These are phyloP conservation scores for Alternaria angustiovoidea DNA, from an alignment of 2,329 filamentous ascomycete genomes.

Conservation along the genomic window DNA sequence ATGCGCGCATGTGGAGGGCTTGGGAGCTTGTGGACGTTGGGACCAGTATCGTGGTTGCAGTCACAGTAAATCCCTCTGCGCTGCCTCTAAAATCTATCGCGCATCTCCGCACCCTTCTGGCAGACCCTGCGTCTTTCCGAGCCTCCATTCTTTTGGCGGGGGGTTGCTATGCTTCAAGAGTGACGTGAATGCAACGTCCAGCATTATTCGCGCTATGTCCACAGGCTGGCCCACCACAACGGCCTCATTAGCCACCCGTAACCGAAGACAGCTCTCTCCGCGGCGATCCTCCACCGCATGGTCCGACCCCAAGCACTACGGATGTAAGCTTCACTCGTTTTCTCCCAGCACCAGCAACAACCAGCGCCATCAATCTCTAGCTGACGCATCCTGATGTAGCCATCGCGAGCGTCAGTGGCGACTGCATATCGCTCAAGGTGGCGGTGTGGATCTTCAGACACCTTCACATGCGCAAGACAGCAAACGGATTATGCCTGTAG, in stretches of 20 bases:
- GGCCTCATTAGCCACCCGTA: conserved; percentile 12
- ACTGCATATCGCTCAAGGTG: not conserved
- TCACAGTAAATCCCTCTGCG: not conserved
- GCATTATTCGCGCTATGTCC: conserved; percentile 4
- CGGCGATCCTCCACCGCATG: conserved; percentile 16
- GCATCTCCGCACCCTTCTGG: conserved; percentile 13
- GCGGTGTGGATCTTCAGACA: too few relatives aligned
- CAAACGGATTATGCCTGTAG: not conserved
- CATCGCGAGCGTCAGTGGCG: not conserved
- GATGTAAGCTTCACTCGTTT: not conserved
- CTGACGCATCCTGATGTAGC: not conserved
- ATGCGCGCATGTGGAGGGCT: conserved; percentile 8
- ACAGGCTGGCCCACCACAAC: not conserved
- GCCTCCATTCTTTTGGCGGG: conserved; percentile 6
- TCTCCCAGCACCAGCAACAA: not conserved
- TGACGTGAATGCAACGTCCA: conserved; percentile 19
- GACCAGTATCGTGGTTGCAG: not conserved
- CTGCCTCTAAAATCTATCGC: not conserved
- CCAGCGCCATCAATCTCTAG: not conserved
- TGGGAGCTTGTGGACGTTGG: not conserved
- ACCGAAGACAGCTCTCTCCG: conserved; percentile 15
- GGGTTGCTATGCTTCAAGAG: conserved; percentile 7
- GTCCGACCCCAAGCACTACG: not conserved
- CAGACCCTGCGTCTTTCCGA: conserved; percentile 5
- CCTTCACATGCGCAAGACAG: not conserved